Conservation (phyloP, 495 filamentous ascomycete genomes). For the Podospora pseudopauciseta region DNA sequence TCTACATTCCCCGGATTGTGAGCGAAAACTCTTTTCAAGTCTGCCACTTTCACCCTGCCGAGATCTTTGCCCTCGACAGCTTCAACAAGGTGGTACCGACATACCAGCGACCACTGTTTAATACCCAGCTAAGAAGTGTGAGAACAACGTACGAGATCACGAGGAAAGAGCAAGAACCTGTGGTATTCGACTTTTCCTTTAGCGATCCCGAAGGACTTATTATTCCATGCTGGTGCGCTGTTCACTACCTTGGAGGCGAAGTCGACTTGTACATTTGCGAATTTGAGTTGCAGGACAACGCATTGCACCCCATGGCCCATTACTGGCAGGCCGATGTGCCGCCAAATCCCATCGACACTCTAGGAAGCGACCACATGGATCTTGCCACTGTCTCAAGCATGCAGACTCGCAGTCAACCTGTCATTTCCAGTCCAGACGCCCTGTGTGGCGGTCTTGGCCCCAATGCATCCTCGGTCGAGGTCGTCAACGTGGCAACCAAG, state of each 20-base stretch:
- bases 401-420: slow-evolving; percentile 22
- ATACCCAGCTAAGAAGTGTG: slow-evolving; percentile 19
- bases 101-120: slow-evolving; percentile 21
- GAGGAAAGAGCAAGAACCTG: slow-evolving; percentile 19
- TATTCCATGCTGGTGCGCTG: slow-evolving; percentile 28
- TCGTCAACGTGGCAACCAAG: slow-evolving; percentile 24
- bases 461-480: slow-evolving; percentile 19
- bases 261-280: slow-evolving; percentile 26
- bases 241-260: slow-evolving; percentile 22
- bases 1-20: slow-evolving; percentile 23
- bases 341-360: slow-evolving; percentile 20
- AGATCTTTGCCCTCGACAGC: slow-evolving; percentile 21
- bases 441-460: slow-evolving; percentile 8
- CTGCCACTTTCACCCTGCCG: slow-evolving; percentile 20
- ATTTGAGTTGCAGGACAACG: slow-evolving; percentile 28
- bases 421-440: slow-evolving; percentile 9
- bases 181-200: slow-evolving; percentile 27
- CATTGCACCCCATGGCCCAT: slow-evolving; percentile 19
- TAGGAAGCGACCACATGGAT: slow-evolving; percentile 28
- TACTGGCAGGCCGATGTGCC: slow-evolving; percentile 4
- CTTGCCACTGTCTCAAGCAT: slow-evolving; percentile 25
- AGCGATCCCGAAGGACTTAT: slow-evolving; percentile 21
- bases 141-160: slow-evolving; percentile 13
- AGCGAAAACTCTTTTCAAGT: slow-evolving; percentile 25
- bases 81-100: slow-evolving; percentile 25